These are phyloP conservation scores for Diacronema lutheri DNA, from an alignment of 78 protist genomes.

Conservation along the genomic window DNA sequence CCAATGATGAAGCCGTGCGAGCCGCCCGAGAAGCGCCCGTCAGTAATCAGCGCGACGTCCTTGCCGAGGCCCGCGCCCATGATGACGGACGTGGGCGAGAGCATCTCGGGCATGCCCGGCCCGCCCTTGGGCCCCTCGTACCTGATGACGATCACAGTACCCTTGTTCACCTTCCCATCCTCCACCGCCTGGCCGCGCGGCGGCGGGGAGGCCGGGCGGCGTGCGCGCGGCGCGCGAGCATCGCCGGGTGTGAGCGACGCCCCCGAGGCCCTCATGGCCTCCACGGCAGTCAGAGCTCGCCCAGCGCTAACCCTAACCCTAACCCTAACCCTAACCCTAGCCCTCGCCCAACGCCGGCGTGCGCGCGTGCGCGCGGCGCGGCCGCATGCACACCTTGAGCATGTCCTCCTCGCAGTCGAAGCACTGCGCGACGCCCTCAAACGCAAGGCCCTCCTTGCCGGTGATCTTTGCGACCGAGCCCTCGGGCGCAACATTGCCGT, in stretches of 20 bases:
- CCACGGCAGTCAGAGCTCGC: too few relatives aligned
- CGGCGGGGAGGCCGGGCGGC: too few relatives aligned
- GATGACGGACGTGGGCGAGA: constrained; percentile 53
- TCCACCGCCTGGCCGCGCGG: constrained; percentile 22
- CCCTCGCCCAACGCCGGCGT: too few relatives aligned
- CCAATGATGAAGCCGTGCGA: constrained; percentile 71
- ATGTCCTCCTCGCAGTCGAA: constrained; percentile 58
- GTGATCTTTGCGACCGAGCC: constrained; percentile 81
- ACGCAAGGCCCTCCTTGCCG: constrained; percentile 57
- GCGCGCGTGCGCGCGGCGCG: too few relatives aligned
- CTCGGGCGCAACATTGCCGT: constrained; percentile 74
- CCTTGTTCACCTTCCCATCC: constrained; percentile 46
- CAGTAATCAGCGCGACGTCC: constrained; percentile 68
- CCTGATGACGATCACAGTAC: constrained; percentile 61
- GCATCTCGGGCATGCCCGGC: constrained; percentile 79
- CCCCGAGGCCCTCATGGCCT: too few relatives aligned
- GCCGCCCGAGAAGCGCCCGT: constrained; percentile 72
- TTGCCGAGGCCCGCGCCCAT: constrained; percentile 70
- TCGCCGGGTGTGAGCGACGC: too few relatives aligned
- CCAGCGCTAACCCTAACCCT: too few relatives aligned
- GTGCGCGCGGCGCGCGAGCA: too few relatives aligned
- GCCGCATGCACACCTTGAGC: not conserved
- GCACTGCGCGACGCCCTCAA: constrained; percentile 53
- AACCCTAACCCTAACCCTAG: too few relatives aligned
- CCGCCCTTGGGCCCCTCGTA: constrained; percentile 76